Conservation (phyloP, 495 filamentous ascomycete species). For the Daldinia decipiens region DNA sequence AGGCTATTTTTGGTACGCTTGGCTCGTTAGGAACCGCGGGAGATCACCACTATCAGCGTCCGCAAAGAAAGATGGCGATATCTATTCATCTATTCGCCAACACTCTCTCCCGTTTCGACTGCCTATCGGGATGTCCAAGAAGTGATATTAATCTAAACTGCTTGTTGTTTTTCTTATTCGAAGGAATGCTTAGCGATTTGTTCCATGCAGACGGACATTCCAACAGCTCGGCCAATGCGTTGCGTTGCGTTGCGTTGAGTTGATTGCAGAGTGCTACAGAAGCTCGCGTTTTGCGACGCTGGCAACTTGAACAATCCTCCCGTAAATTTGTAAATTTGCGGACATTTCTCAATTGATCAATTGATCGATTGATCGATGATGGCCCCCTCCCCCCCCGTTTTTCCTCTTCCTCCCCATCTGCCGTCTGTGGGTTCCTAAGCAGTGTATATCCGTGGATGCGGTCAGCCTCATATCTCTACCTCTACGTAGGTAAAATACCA, state of each 20-base stretch:
- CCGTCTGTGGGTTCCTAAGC: background rate
- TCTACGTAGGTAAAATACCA: too few relatives aligned
- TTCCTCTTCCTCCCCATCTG: background rate
- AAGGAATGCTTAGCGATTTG: constrained; percentile 38
- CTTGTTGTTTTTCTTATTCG: constrained; percentile 20
- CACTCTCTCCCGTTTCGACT: constrained; percentile 27
- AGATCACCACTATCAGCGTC: constrained; percentile 43
- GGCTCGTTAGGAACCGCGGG: constrained; percentile 39
- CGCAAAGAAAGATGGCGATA: background rate
- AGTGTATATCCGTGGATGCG: constrained; percentile 13
- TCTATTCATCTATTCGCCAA: constrained; percentile 19
- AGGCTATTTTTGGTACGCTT: constrained; percentile 40
- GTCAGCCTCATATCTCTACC: constrained; percentile 33
- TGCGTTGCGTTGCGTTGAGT: constrained; percentile 7
- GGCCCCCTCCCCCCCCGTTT: background rate
- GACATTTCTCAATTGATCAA: constrained; percentile 34
- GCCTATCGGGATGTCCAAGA: constrained; percentile 27
- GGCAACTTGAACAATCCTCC: constrained; percentile 38
- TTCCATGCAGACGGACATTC: constrained; percentile 42
- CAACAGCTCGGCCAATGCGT: constrained; percentile 23
- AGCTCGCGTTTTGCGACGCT: constrained; percentile 36
- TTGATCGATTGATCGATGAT: constrained; percentile 11
- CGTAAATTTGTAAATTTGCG: constrained; percentile 27
- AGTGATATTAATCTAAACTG: constrained; percentile 20
- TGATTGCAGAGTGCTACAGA: constrained; percentile 24